Conservation (phyloP, 106 monocot genomes). For the Ottelia alismoides region DNA sequence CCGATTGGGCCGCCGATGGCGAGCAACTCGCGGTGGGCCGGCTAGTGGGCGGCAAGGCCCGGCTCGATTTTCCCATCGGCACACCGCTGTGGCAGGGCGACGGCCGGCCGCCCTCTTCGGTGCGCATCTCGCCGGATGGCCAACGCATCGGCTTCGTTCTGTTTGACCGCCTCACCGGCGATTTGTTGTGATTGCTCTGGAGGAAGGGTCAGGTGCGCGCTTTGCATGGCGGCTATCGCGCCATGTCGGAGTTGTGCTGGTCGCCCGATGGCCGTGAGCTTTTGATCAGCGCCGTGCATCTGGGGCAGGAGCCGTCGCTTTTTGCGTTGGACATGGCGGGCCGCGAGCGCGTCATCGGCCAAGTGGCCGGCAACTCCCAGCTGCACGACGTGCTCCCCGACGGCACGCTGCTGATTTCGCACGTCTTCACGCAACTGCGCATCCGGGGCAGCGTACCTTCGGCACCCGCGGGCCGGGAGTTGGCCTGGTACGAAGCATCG, state of each 20-base stretch:
- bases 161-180: background rate
- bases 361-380: background rate
- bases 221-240: background rate
- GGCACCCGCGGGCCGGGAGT: background rate
- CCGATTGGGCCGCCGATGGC: background rate
- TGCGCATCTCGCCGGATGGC: background rate
- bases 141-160: background rate
- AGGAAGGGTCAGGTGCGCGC: background rate
- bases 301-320: background rate
- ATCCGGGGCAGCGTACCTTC: background rate
- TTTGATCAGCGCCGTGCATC: background rate
- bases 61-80: background rate
- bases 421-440: background rate
- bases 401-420: background rate
- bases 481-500: background rate
- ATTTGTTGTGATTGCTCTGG: background rate
- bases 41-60: background rate
- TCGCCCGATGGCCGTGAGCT: background rate
- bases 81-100: background rate
- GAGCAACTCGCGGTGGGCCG: background rate
- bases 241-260: too few relatives aligned
- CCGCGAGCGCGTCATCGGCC: background rate
- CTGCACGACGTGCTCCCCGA: background rate
- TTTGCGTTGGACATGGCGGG: background rate
- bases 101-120: too few relatives aligned